Conservation (phyloP, 2,329 filamentous ascomycete species). For the Alternaria brassicae region DNA sequence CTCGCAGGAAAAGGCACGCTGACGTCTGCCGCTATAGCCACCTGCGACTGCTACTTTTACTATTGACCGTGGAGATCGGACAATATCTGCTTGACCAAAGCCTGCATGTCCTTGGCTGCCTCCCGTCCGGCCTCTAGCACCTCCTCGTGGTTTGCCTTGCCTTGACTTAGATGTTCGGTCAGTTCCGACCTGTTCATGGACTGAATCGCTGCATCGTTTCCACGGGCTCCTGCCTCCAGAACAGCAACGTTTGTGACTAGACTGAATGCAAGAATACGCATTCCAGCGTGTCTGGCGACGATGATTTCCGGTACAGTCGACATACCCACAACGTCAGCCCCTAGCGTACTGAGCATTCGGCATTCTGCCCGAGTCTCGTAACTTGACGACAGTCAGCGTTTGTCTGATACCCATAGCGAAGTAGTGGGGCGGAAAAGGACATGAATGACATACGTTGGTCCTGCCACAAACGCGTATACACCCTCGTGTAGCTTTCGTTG, state of each 20-base stretch:
- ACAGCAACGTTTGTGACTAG: constrained; percentile 71
- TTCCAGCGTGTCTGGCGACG: constrained; percentile 68
- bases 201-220: constrained; percentile 63
- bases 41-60: neutral
- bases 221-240: constrained; percentile 64
- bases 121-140: constrained; percentile 67
- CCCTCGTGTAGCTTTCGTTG: constrained; percentile 67
- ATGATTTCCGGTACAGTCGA: constrained; percentile 73
- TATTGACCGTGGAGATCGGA: constrained; percentile 47
- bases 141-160: constrained; percentile 70
- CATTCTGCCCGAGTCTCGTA: constrained; percentile 73
- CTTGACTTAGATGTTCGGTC: constrained; percentile 62
- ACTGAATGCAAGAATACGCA: constrained; percentile 69
- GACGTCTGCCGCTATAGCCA: neutral
- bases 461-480: constrained; percentile 70
- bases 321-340: constrained; percentile 75
- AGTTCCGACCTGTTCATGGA: constrained; percentile 59
- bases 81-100: constrained; percentile 56
- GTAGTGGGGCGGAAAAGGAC: constrained; percentile 5
- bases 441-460: constrained; percentile 60
- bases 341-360: constrained; percentile 65
- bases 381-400: constrained; percentile 42
- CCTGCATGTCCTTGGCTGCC: constrained; percentile 69
- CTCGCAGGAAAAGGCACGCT: neutral
- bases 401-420: neutral